These are phyloP conservation scores for Phytophthora quininea DNA, from an alignment of 352 stramenopile species.

Conservation along the genomic window DNA sequence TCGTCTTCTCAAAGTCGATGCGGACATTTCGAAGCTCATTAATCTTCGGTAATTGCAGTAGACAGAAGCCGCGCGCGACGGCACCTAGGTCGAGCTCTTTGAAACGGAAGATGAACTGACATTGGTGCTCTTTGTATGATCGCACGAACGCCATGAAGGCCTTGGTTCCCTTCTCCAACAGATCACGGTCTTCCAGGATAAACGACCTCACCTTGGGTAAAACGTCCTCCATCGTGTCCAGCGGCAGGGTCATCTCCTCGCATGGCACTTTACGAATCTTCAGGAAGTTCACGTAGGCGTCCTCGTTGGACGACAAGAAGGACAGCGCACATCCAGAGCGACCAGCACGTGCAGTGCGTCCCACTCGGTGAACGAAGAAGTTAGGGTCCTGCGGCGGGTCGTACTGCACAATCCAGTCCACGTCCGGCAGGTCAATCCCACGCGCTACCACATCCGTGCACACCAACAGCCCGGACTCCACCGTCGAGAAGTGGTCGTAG, in stretches of 20 bases:
- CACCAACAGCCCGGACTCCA: constrained; percentile 89
- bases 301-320: constrained; percentile 97
- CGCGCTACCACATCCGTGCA: constrained; percentile 99
- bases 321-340: constrained; percentile 92
- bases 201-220: constrained; percentile 90
- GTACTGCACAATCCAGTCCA: constrained; percentile 99
- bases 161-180: constrained; percentile 98
- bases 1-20: constrained; percentile 87
- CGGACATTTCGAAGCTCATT: constrained; percentile 84
- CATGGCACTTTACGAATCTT: constrained; percentile 94
- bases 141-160: constrained; percentile 99
- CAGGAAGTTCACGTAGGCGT: constrained; percentile 97
- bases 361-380: constrained; percentile 99
- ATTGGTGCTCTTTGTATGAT: constrained; percentile 99
- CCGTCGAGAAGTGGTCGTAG: constrained; percentile 73
- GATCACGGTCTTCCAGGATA: constrained; percentile 93
- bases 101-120: constrained; percentile 99
- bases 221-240: constrained; percentile 79
- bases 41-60: constrained; percentile 87
- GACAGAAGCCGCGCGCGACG: constrained; percentile 87
- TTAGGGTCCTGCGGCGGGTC: constrained; percentile 97
- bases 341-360: constrained; percentile 96
- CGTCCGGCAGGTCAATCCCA: constrained; percentile 98
- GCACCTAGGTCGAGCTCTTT: constrained; percentile 95
- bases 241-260: constrained; percentile 68